Conservation (phyloP, 306 rosid genomes). For the Lotus japonicus region DNA sequence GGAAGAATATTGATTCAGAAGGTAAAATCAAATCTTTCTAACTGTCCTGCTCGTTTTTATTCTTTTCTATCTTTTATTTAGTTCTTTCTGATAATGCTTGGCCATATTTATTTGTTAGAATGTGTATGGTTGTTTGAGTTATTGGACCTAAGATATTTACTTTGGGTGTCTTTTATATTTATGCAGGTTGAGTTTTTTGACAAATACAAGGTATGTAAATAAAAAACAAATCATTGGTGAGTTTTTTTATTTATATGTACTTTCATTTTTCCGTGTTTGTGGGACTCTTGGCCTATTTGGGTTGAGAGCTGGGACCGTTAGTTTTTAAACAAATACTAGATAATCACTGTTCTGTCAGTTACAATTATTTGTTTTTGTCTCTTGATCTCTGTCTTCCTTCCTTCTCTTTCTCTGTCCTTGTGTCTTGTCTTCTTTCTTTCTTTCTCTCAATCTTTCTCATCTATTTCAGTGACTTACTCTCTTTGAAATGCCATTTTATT, state of each 20-base stretch:
- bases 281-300: neutral
- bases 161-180: neutral
- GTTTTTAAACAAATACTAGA: neutral
- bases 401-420: neutral
- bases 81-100: neutral
- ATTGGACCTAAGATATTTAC: neutral
- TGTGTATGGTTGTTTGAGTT: neutral
- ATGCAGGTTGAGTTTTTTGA: conserved; percentile 91
- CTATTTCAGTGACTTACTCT: neutral
- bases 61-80: neutral
- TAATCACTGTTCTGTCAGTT: neutral
- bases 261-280: neutral
- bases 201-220: conserved; percentile 67
- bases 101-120: neutral
- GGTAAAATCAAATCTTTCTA: conserved; percentile 35
- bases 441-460: neutral
- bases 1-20: conserved; percentile 84
- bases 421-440: neutral
- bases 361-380: neutral
- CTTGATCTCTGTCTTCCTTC: neutral
- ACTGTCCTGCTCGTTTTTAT: neutral
- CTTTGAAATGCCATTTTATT: neutral
- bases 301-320: neutral
- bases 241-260: neutral
- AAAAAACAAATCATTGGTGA: no score